These are phyloP conservation scores for Pestalotiopsis sp. DNA, from an alignment of 2,329 filamentous ascomycete genomes.

Conservation along the genomic window DNA sequence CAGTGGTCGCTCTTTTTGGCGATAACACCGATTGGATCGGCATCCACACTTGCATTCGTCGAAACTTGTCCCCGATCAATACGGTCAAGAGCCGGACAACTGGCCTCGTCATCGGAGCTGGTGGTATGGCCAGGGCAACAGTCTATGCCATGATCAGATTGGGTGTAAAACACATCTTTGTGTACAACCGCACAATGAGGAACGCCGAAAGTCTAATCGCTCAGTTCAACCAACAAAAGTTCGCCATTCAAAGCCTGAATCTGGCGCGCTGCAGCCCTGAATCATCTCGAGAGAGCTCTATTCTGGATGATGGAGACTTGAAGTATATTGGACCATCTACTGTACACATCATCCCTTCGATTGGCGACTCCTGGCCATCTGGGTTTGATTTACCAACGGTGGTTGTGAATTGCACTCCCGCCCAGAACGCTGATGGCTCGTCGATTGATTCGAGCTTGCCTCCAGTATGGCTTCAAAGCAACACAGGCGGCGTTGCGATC, in stretches of 20 bases:
- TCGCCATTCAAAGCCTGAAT: background rate
- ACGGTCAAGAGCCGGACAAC: background rate
- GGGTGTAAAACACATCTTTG: background rate
- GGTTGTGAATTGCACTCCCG: constrained; percentile 1
- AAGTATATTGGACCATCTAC: background rate
- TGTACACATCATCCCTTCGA: background rate
- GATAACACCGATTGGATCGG: constrained; percentile 10
- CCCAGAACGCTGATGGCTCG: background rate
- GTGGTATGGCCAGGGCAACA: constrained; percentile 6
- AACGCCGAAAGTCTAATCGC: background rate
- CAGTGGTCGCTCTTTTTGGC: constrained; percentile 1
- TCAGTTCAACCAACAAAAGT: background rate
- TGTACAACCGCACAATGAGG: background rate
- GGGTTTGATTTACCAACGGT: background rate
- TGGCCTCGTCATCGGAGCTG: constrained; percentile 1
- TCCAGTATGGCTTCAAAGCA: background rate
- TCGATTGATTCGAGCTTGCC: background rate
- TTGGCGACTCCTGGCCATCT: background rate
- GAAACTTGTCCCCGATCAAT: constrained; percentile 6
- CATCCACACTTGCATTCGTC: constrained; percentile 1
- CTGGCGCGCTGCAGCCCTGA: background rate
- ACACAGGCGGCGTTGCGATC: constrained; percentile 2
- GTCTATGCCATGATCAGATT: constrained; percentile 7
- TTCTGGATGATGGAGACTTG: background rate
- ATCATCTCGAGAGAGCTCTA: background rate